Conservation (phyloP, 106 monocot genomes). For the Alisma plantagoaquatica region DNA sequence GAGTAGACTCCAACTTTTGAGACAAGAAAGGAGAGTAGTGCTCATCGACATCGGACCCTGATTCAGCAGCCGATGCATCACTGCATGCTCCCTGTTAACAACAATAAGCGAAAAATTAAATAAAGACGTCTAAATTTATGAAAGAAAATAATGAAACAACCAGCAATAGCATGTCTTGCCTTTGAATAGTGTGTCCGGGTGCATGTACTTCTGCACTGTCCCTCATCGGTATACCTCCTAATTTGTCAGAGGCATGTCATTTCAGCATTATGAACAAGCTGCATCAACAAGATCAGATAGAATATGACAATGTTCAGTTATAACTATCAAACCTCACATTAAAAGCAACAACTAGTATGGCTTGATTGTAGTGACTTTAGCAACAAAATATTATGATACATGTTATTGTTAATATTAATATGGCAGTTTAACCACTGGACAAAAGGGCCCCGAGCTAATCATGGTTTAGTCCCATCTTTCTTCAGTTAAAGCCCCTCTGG, state of each 20-base stretch:
- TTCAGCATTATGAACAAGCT: constrained; percentile 36
- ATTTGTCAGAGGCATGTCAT: constrained; percentile 25
- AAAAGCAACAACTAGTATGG: no score
- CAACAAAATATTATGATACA: no score
- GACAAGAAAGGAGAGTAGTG: constrained; percentile 37
- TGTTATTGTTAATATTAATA: no score
- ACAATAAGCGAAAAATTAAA: neutral
- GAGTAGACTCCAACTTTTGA: constrained; percentile 21
- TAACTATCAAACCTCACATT: neutral
- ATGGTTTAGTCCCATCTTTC: no score
- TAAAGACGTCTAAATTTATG: neutral
- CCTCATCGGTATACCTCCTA: constrained; percentile 27
- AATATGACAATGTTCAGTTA: neutral
- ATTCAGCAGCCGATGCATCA: constrained; percentile 47
- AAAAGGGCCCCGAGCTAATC: no score
- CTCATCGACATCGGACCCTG: constrained; percentile 62
- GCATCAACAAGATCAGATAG: constrained; percentile 11
- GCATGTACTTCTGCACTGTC: constrained; percentile 16
- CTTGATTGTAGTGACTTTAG: no score
- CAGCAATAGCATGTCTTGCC: constrained; percentile 12
- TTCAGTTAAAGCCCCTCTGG: no score
- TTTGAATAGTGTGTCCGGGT: constrained; percentile 19
- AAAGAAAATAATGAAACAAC: no score
- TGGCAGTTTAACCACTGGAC: no score
- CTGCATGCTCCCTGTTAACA: constrained; percentile 38